Evolutionary conservation across 495 filamentous ascomycete species (phyloP).

Genomic region (Chaetomidium leptoderma): DNA sequence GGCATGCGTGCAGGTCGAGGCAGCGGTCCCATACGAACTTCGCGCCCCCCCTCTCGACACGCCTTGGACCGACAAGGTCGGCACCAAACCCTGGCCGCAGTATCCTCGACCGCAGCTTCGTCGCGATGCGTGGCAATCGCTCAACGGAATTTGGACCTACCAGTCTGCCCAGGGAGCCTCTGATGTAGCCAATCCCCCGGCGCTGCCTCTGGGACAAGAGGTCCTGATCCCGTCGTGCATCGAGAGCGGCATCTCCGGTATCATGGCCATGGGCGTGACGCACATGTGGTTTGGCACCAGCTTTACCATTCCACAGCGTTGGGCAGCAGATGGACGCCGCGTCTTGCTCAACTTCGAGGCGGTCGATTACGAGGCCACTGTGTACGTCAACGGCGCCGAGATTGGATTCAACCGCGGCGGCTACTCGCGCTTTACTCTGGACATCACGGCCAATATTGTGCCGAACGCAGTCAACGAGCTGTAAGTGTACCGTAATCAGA

Average conservation of each 20-base stretch:
- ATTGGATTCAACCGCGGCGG: constrained; percentile 56
- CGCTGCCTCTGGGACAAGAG: constrained; percentile 41
- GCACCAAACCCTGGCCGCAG: constrained; percentile 61
- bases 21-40: constrained; percentile 23
- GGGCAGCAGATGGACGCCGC: constrained; percentile 30
- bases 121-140: constrained; percentile 55
- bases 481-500: constrained; percentile 30
- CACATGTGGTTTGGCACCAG: constrained; percentile 60
- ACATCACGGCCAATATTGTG: constrained; percentile 52
- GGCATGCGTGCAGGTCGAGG: not conserved
- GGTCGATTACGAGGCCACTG: constrained; percentile 62
- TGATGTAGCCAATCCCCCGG: constrained; percentile 42
- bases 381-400: constrained; percentile 57
- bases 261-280: constrained; percentile 45
- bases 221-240: constrained; percentile 63
- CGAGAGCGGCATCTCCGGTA: constrained; percentile 50
- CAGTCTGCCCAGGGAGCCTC: constrained; percentile 41
- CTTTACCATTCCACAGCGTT: constrained; percentile 51
- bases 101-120: constrained; percentile 61
- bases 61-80: constrained; percentile 58
- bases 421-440: constrained; percentile 58
- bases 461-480: constrained; percentile 48
- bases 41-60: constrained; percentile 51
- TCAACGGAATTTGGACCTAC: constrained; percentile 67
- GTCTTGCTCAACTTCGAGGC: constrained; percentile 65